Evolutionary conservation across 352 stramenopile species (phyloP), one percentile per base, ranked within the genome.

Genomic region (Pythium apleroticum): DNA sequence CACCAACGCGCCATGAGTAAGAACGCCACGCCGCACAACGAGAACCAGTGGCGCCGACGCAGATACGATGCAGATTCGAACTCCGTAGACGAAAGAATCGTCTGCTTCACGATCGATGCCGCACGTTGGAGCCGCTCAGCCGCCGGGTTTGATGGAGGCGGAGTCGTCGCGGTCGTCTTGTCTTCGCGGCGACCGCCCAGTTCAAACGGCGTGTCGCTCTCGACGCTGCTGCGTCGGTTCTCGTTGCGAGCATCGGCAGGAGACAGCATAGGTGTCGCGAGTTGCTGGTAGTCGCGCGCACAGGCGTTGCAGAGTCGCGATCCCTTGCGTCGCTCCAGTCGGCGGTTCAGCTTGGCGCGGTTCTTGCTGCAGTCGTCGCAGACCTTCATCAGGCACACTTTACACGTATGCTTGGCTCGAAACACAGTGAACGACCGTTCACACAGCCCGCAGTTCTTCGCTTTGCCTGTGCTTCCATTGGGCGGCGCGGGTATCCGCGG

Each of bases 361-460:
- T 85, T 94, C 72, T 91, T 89, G 65, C 81, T 91, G 71, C 86
- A 94, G 73, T 91, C 81, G 54, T 94, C 85, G 59, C 86, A 94
- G 52, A 92, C 85, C 63, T 87, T 86, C 45, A 77, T 71, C 35
- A 68, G 56, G 59, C 86, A 94, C 5, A 89, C 61, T 66, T 89
- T 88, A 63, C 86, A 94, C 63, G 84, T 91, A 63, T 94, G 86
- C 68, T 92, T 92, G 52, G 84, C 72, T 37, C 82, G 81, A 56
- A 94, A 91, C 41, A 94, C 81, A 2, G 78, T 71, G 43, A 92
- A 92, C 25, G 84, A 88, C 2, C 81, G 79, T 54, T 90, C 79
- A 58, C 84, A 92, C 41, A 88, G 77, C 15, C 69, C 75, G 55
- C 84, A 92, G 28, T 70, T 71, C n/a, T 75, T 75, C 22, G 55